Evolutionary conservation across 2,329 filamentous ascomycete genomes (phyloP).

Genomic region (Colletotrichum filicis): DNA sequence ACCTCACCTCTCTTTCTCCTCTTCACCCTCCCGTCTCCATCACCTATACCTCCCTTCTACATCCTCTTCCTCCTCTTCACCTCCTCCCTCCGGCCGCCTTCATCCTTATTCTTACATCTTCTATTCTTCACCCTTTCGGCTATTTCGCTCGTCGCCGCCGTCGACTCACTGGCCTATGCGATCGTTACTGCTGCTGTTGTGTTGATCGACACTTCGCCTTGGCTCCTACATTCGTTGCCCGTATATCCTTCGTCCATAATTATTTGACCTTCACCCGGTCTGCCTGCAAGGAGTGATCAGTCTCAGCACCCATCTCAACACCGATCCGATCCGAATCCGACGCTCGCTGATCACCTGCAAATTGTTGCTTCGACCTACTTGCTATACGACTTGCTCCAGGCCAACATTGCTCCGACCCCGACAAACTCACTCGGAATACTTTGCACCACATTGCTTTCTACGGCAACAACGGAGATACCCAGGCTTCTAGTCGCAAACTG

Average conservation of each 20-base stretch:
- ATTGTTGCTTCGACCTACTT: conserved; percentile 13
- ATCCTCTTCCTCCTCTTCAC: conserved; percentile 37
- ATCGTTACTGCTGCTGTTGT: conserved; percentile 30
- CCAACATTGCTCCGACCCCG: neutral
- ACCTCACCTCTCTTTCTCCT: conserved; percentile 35
- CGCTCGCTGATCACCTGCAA: conserved; percentile 29
- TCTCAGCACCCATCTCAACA: neutral
- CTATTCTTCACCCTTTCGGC: conserved; percentile 43
- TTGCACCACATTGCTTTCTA: neutral
- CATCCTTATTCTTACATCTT: conserved; percentile 44
- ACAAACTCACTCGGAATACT: neutral
- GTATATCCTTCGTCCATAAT: conserved; percentile 37
- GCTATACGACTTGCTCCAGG: conserved; percentile 11
- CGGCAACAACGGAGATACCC: neutral
- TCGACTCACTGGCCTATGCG: conserved; percentile 32
- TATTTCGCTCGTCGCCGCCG: conserved; percentile 26
- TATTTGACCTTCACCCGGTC: conserved; percentile 34
- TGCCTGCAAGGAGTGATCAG: conserved; percentile 31
- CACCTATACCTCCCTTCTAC: conserved; percentile 40
- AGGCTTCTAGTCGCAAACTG: neutral
- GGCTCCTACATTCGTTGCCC: conserved; percentile 36
- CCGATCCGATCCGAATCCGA: conserved; percentile 26
- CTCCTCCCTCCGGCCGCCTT: conserved; percentile 41
- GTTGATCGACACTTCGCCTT: conserved; percentile 33
- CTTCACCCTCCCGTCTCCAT: conserved; percentile 40